Evolutionary conservation across 345 rosid species (phyloP).

Genomic region (Xanthoceras sorbifolium): DNA sequence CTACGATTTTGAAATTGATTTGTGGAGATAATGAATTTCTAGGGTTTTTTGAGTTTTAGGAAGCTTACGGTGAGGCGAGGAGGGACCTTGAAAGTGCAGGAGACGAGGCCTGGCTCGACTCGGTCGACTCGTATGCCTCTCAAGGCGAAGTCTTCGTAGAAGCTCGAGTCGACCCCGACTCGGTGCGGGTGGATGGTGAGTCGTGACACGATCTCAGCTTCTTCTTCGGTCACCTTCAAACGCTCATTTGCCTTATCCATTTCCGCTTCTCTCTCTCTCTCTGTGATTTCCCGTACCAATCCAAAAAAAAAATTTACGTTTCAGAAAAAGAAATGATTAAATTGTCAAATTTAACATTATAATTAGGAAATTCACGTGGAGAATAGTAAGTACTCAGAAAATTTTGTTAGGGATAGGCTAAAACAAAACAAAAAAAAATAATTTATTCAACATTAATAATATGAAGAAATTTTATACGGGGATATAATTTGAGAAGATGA

Average conservation of each 20-base stretch:
- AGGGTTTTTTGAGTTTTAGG: not conserved
- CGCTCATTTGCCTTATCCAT: slow-evolving; percentile 64
- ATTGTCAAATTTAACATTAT: too few species aligned
- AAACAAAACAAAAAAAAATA: too few species aligned
- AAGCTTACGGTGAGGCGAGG: slow-evolving; percentile 74
- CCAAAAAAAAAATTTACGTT: not conserved
- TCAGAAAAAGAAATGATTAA: not conserved
- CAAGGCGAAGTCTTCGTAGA: slow-evolving; percentile 62
- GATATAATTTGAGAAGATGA: too few species aligned
- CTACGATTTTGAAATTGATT: not conserved
- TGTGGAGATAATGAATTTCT: not conserved
- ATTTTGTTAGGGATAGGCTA: too few species aligned
- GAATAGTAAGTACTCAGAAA: too few species aligned
- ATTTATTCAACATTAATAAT: too few species aligned
- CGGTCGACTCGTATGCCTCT: slow-evolving; percentile 81
- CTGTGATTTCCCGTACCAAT: not conserved
- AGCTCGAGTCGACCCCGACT: slow-evolving; percentile 40
- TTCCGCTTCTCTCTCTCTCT: not conserved
- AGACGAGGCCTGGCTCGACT: slow-evolving; percentile 65
- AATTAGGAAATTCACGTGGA: too few species aligned
- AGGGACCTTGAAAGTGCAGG: slow-evolving; percentile 82
- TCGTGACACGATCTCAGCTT: slow-evolving; percentile 43
- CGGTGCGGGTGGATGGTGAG: slow-evolving; percentile 49
- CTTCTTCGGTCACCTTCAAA: slow-evolving; percentile 50
- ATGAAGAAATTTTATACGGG: too few species aligned